Conservation (phyloP, 495 filamentous ascomycete genomes). For the Usnea hakonensis region DNA sequence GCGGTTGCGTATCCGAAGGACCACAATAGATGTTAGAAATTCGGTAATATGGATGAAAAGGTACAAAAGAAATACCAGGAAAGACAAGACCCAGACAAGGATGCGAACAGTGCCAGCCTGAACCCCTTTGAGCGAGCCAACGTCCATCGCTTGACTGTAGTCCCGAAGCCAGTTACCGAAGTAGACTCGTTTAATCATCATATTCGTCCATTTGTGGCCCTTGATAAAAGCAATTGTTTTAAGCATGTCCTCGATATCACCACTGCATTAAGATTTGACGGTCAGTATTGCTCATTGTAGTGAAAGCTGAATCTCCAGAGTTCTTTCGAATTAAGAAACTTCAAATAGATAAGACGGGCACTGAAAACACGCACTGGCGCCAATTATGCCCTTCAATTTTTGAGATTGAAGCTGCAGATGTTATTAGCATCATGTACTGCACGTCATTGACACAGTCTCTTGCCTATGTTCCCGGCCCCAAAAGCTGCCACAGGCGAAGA, state of each 20-base stretch:
- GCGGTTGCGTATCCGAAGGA: conserved; percentile 90
- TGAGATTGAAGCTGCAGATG: conserved; percentile 62
- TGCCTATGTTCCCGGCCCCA: conserved; percentile 66
- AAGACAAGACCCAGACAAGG: conserved; percentile 42
- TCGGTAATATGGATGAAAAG: too few species aligned
- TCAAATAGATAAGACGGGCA: too few species aligned
- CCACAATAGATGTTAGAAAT: background rate
- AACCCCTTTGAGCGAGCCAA: conserved; percentile 81
- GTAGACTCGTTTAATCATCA: conserved; percentile 83
- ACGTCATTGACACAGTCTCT: background rate
- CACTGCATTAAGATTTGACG: conserved; percentile 31
- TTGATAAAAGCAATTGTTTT: conserved; percentile 80
- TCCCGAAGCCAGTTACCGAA: conserved; percentile 78
- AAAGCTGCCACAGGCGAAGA: conserved; percentile 62
- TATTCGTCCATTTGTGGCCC: conserved; percentile 89
- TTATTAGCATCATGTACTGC: background rate
- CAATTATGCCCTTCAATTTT: conserved; percentile 92
- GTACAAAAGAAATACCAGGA: conserved; percentile 1
- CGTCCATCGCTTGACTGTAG: conserved; percentile 85
- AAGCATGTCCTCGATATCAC: conserved; percentile 92
- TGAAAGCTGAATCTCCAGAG: background rate
- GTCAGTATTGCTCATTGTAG: background rate
- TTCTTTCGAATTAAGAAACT: background rate
- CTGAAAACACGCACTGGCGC: conserved; percentile 48
- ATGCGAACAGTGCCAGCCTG: conserved; percentile 87